Conservation (phyloP, 345 rosid genomes). For the Pugionium dolabratum region DNA sequence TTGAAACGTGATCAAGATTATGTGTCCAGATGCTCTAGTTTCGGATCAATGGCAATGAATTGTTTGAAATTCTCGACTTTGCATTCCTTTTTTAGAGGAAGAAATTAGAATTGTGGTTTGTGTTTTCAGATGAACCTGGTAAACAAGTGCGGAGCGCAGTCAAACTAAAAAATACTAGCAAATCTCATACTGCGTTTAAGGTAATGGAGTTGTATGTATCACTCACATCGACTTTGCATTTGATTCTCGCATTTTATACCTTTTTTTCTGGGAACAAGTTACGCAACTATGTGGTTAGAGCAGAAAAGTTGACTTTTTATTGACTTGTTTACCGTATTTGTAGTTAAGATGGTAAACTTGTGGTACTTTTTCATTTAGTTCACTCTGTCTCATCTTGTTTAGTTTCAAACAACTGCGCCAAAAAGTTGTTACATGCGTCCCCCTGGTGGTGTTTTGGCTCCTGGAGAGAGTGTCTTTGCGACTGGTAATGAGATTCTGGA, state of each 20-base stretch:
- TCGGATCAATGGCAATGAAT: background rate
- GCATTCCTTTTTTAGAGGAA: background rate
- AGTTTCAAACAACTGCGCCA: constrained; percentile 98
- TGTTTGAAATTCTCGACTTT: background rate
- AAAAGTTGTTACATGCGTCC: constrained; percentile 99
- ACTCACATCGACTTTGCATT: constrained; percentile 3
- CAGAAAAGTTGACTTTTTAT: background rate
- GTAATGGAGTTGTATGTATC: constrained; percentile 40
- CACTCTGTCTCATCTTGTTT: constrained; percentile 22
- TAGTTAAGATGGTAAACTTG: background rate
- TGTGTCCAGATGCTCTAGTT: background rate
- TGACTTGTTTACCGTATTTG: constrained; percentile 2
- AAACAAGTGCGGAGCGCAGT: constrained; percentile 88
- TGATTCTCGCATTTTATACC: background rate
- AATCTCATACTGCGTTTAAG: constrained; percentile 94
- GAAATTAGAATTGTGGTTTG: background rate
- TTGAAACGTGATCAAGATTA: constrained; percentile 9
- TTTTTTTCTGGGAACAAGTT: background rate
- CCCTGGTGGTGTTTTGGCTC: constrained; percentile 92
- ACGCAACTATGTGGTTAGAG: background rate
- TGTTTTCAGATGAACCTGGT: constrained; percentile 79
- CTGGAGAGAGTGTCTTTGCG: constrained; percentile 83
- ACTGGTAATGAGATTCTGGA: constrained; percentile 56
- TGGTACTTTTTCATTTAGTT: background rate
- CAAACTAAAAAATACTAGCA: constrained; percentile 80